These are phyloP conservation scores for Pycnococcus provasolii DNA, from an alignment of 139 green algal species.

Conservation along the genomic window DNA sequence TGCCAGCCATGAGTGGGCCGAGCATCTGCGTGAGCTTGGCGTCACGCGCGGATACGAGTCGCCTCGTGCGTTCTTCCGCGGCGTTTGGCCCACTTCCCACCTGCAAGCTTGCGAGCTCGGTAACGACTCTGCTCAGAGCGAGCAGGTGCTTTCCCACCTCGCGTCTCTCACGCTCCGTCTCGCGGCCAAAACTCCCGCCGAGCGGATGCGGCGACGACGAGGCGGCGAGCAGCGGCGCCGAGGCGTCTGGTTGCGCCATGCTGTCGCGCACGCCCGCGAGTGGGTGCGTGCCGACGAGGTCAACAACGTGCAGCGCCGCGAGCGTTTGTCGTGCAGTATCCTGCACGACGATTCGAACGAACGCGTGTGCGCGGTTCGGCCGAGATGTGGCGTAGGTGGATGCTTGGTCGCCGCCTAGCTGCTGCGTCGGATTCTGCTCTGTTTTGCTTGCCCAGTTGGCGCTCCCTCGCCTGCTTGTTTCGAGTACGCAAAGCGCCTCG, in stretches of 20 bases:
- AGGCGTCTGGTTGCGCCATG: background rate
- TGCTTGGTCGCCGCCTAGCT: too few species aligned
- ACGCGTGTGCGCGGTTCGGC: conserved; percentile 1
- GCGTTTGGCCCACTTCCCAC: background rate
- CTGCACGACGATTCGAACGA: background rate
- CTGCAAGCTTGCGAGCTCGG: background rate
- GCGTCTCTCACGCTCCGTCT: background rate
- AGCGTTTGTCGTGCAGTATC: background rate
- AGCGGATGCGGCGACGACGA: background rate
- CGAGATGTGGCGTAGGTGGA: too few species aligned
- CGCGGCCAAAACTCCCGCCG: too few species aligned
- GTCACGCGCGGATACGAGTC: background rate
- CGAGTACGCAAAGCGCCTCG: too few species aligned
- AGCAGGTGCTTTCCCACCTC: background rate
- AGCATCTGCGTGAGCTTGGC: background rate
- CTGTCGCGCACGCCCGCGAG: too few species aligned
- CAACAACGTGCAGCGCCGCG: background rate
- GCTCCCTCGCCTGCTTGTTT: too few species aligned
- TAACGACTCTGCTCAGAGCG: background rate
- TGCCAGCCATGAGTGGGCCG: background rate
- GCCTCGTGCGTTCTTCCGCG: background rate
- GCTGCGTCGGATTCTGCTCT: too few species aligned
- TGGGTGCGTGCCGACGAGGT: background rate
- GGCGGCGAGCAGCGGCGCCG: background rate
- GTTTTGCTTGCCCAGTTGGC: too few species aligned